Percentiles rank a stretch among this genome's conserved stretches.
These are phyloP conservation scores for Tricholoma flavovirens DNA, from an alignment of 768 basidiomycete genomes.

Conservation along the genomic window DNA sequence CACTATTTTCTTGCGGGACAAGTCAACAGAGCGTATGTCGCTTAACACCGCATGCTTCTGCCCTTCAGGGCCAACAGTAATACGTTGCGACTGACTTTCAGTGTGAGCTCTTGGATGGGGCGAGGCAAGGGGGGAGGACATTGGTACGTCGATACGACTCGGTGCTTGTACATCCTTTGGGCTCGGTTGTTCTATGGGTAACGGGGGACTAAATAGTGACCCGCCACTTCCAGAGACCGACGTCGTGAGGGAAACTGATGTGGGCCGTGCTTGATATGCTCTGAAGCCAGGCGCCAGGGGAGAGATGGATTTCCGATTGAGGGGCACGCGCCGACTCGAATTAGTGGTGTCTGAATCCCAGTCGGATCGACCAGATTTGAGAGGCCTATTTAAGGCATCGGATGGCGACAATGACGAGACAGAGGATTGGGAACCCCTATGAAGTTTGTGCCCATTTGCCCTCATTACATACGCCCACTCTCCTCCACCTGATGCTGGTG, in stretches of 20 bases:
- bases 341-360: conserved; percentile 49
- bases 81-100: conserved; percentile 18
- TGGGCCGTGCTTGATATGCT: conserved; percentile 30
- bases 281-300: conserved; percentile 61
- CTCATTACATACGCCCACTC: conserved; percentile 49
- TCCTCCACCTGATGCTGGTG: conserved; percentile 25
- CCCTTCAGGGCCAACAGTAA: conserved; percentile 18
- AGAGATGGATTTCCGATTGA: conserved; percentile 65
- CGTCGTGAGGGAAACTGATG: conserved; percentile 34
- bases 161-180: conserved; percentile 21
- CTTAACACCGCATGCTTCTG: conserved; percentile 26
- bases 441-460: conserved; percentile 32
- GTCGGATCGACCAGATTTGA: conserved; percentile 38
- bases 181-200: conserved; percentile 5
- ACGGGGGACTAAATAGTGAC: conserved; percentile 25
- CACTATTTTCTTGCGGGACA: conserved; percentile 14
- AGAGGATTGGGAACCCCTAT: conserved; percentile 58
- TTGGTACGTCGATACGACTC: conserved; percentile 26
- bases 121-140: conserved; percentile 34
- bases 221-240: conserved; percentile 33
- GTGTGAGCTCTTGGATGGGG: conserved; percentile 34
- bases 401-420: conserved; percentile 58
- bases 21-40: conserved; percentile 7
- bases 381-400: conserved; percentile 33
- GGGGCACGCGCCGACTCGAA: conserved; percentile 51